phyloP scores from a whole-genome alignment of 1,284 basidiomycete genomes.

The Pholiota adiposa region DNA sequence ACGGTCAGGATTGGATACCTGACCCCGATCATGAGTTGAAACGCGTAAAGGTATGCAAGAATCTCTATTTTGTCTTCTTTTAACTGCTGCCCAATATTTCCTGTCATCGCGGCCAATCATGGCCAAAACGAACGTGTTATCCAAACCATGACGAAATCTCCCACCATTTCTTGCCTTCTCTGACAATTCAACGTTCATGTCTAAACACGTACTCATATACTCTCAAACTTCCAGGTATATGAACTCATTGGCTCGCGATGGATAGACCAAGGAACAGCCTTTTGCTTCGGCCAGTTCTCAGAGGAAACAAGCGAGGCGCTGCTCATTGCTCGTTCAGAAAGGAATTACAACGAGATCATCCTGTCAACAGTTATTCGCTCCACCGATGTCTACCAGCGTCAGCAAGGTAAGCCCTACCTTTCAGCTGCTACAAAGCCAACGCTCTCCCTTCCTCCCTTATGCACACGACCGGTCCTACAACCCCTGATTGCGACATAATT shows the following conservation, averaged over 20 bases:
- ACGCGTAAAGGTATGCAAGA: constrained; percentile 50
- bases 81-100: background rate
- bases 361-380: constrained; percentile 77
- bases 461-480: constrained; percentile 19
- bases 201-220: constrained; percentile 13
- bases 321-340: constrained; percentile 84
- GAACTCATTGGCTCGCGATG: constrained; percentile 87
- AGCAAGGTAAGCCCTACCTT: constrained; percentile 72
- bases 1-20: constrained; percentile 44
- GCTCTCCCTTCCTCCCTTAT: background rate
- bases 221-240: constrained; percentile 70
- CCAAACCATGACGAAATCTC: constrained; percentile 3
- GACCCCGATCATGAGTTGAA: constrained; percentile 50
- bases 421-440: background rate
- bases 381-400: constrained; percentile 89
- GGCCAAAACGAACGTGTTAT: background rate
- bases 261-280: constrained; percentile 94
- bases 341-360: constrained; percentile 70
- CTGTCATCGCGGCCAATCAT: background rate
- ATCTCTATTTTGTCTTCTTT: constrained; percentile 4
- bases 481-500: constrained; percentile 11
- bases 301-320: constrained; percentile 79
- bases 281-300: constrained; percentile 89
- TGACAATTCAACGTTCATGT: background rate
- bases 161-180: background rate